A percentile compares a stretch with the other conserved stretches of the same genome.
phyloP scores from a whole-genome alignment of 192 early-diverging fungal species.

The Backusella parvicylindrica region DNA sequence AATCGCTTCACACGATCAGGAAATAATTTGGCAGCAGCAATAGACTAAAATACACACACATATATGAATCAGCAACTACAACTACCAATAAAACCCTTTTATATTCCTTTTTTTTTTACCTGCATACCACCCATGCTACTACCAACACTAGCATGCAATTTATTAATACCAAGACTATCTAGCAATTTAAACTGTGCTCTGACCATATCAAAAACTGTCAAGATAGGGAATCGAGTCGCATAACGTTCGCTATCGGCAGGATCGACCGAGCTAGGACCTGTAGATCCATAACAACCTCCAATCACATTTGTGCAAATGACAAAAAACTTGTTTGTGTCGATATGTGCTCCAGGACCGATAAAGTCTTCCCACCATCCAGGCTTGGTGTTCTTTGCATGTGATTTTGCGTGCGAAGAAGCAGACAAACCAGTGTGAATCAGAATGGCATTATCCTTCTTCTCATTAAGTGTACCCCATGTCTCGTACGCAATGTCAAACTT shows the following conservation, averaged over 20 bases:
- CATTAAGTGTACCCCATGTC: constrained; percentile 92
- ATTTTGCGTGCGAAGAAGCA: constrained; percentile 88
- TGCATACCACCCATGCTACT: constrained; percentile 97
- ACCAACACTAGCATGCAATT: constrained; percentile 87
- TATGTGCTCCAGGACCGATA: constrained; percentile 86
- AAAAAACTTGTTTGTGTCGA: constrained; percentile 93
- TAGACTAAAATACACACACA: constrained; percentile 38
- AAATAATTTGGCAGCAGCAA: constrained; percentile 80
- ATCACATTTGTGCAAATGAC: constrained; percentile 96
- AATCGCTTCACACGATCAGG: constrained; percentile 80
- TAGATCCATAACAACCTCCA: constrained; percentile 96
- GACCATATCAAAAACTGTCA: constrained; percentile 97
- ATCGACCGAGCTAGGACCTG: constrained; percentile 84
- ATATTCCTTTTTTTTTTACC: constrained; percentile 15
- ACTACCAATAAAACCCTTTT: not conserved
- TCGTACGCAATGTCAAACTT: constrained; percentile 88
- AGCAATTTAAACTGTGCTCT: constrained; percentile 88
- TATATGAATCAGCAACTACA: too few species aligned
- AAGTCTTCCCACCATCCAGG: constrained; percentile 98
- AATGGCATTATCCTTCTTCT: constrained; percentile 77
- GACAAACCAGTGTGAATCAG: constrained; percentile 94
- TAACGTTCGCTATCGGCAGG: constrained; percentile 73
- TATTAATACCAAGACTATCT: constrained; percentile 72
- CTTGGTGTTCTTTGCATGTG: constrained; percentile 69
- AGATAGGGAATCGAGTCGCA: constrained; percentile 85